Base-by-base conservation (phyloP, 176 grass and related monocot genomes). In the Oryza rufipogon region DNA sequence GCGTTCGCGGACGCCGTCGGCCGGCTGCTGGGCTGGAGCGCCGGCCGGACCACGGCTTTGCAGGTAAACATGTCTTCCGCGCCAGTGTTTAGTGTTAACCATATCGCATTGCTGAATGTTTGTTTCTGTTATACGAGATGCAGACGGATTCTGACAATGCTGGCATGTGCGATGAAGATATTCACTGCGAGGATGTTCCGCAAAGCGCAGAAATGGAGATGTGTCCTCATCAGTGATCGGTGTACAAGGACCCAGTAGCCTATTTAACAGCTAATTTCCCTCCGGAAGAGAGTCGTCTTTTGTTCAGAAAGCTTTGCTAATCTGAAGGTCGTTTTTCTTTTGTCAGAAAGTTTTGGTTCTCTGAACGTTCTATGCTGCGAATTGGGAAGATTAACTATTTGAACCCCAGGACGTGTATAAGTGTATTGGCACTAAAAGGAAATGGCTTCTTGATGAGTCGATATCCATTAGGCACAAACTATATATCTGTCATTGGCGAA, bases 1-100 rank as follows among this genome's bases (percentile, higher is more conserved):
- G 85, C 83, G 64, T 92, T 90, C 70, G 93, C 84, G 20, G 70
- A 64, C 22, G 79, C 83, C 75, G 39, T 95, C 5, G 71, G 32
- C 47, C 79, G 72, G 22, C 64, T 92, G 81, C 66, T 92, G 39
- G 79, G 85, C 16, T 90, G 80, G 87, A 79, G 81, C 58, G 70
- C 54, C 7, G 77, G 45, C 73, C 82, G 65, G 90, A 61, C 83
- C 74, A 73, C 36, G 11, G 63, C 73, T 51, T 25, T 58, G 23
- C 75, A 58, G 79, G 83, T 90, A 67, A 82, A 46, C 44, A 12
- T 36, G 1, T 46, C 42, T 9, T 61, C 81, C 6, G 23, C 26
- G 26, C 71, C 3, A 64, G 3, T 49, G 64, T n/a, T 23, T 23
- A 63, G 3, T 49, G 64, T n/a, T 63, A 63, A 63, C 58, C 7